Evolutionary conservation across 2,329 filamentous ascomycete genomes (phyloP).

Genomic region (Geosmithia putterillii): DNA sequence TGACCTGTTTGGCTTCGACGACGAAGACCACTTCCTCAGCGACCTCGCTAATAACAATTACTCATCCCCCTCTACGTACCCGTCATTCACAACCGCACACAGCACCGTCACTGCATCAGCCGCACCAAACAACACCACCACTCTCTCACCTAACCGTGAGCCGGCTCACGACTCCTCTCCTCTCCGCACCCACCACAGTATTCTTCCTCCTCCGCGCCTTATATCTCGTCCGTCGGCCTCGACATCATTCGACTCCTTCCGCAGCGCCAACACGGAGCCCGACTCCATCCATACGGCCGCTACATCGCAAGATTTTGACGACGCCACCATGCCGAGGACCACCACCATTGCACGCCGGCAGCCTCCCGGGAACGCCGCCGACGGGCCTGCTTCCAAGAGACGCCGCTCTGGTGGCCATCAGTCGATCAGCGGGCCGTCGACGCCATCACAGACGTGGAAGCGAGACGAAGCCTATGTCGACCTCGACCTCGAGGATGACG

Average conservation of each 20-base stretch:
- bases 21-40: constrained; percentile 12
- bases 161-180: neutral
- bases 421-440: too few relatives aligned
- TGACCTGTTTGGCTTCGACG: neutral
- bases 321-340: neutral
- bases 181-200: neutral
- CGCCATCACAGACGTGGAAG: neutral
- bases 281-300: neutral
- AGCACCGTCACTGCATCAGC: neutral
- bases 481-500: constrained; percentile 2
- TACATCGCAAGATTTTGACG: neutral
- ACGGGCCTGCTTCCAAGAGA: too few relatives aligned
- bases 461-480: neutral
- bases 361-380: too few relatives aligned
- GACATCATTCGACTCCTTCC: neutral
- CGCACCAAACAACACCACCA: neutral
- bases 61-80: constrained; percentile 23
- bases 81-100: constrained; percentile 10
- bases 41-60: constrained; percentile 16
- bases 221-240: neutral
- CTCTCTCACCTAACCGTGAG: neutral
- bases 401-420: too few relatives aligned
- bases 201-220: neutral
- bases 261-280: neutral
- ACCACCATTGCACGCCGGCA: constrained; percentile 3